Base-by-base conservation (phyloP, 2,329 filamentous ascomycete species). In the Paracamarosporium sp. region DNA sequence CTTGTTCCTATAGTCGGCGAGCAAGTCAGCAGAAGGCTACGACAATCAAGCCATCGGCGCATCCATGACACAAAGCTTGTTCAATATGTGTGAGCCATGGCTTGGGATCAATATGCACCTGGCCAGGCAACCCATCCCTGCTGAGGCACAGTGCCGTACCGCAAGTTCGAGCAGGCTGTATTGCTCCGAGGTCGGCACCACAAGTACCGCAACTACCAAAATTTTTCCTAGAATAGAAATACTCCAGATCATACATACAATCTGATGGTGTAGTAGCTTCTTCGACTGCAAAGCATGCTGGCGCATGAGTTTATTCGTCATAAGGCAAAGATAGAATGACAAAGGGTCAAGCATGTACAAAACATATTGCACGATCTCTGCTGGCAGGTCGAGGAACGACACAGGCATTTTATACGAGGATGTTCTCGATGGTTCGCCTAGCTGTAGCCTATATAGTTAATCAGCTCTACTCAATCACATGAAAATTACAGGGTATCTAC, bases 301-400 rank as follows among this genome's bases (percentile, higher is more conserved):
- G 8, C 63, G 58, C 45, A 71, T 63, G 9, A 60, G 20, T 38
- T 55, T 67, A 55, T 58, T 63, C 20, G 61, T 61, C 38, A 53
- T 59, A 7, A 68, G 52, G 31, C 61, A 63, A 5, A 60, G 28
- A 35, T 61, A 69, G 44, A 71, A 69, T 7, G 62, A 65, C 25
- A 52, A 44, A 3, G 68, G 65, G 45, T 70, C 68, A 15, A 71
- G 59, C 4, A n/a, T 41, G 20, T 55, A 38, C 6, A 71, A 55
- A 11, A 71, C 58, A 24, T 62, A 41, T 24, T 56, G 38, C 12
- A 69, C 28, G 17, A 69, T 50, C 53, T 71, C 68, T 3, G 64
- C 47, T 13, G 67, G 66, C 11, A 71, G 57, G 8, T 61, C 31
- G 30, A 65, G 48, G 9, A 68, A 52, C 38, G 57, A 61, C 55